Base-by-base conservation (phyloP, 2,329 filamentous ascomycete genomes). In the Neofusicoccum sp. region DNA sequence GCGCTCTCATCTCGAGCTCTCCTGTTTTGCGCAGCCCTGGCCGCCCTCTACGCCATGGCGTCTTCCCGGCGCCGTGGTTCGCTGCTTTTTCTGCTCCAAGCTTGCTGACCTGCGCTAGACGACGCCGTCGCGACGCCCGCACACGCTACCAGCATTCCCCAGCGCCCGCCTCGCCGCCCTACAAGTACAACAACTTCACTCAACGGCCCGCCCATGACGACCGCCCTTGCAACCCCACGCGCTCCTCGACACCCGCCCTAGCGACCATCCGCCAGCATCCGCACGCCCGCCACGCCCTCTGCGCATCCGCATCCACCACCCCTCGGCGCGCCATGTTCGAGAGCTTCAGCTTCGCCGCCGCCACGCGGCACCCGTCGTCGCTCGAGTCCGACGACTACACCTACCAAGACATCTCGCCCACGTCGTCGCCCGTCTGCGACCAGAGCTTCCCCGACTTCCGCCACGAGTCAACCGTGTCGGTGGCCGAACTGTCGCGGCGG, bases 271-370 rank as follows among this genome's bases (percentile, higher is more conserved):
- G 14, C 38, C 7, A 6, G 4, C 49, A 30, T 58, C 47, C 61
- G 58, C 56, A 20, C 33, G n/a, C 54, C 28, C n/a, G 14, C 16
- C 36, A 44, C 53, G 14, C 14, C n/a, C 20, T 30, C 28, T 40
- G 34, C 31, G 16, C n/a, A 14, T 43, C 36, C 28, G 36, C 11
- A 20, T 28, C 5, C 28, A 41, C 53, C 20, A 43, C 31, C 20
- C 28, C 40, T 28, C 53, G 12, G 26, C 40, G 28, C 51, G 41
- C 41, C 51, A 71, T 77, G 66, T 77, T 77, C 63, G 70, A 71
- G 45, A 64, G 72, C 67, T 77, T 76, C 64, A 74, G 74, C 66
- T 75, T 77, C 66, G 68, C 66, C 36, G 65, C 72, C 6, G 69
- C 69, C 4, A 71, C 73, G 61, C 70, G 69, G 56, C 59, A 61